Evolutionary conservation across 306 rosid genomes (phyloP), one percentile per base, ranked within the genome.

Genomic region (Begonia peltatifolia): DNA sequence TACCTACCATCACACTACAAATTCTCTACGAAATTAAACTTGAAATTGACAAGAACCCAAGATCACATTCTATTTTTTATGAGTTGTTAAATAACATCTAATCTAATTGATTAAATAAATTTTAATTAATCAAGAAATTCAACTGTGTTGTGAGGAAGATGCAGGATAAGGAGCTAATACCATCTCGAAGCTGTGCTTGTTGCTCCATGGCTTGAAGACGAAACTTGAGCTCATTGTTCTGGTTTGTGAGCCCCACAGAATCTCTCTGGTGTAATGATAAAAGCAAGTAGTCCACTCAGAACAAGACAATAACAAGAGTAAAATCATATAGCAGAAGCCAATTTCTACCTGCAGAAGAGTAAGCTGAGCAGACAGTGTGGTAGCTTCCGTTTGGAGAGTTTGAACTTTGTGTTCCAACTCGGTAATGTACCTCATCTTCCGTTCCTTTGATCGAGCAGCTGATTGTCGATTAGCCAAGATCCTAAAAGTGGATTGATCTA

Each of bases 131-230:
- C 52, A 47, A 10, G 54, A 63, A 53, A 41, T 35, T 10, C 17
- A 56, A 46, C 12, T 36, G 42, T 12, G 10, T 6, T 9, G 11
- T 11, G 18, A 36, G 38, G 25, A 43, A 11, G 14, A 13, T 49
- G 56, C 11, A 49, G 64, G 63, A 16, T 43, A 15, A 67, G 56
- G 41, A 20, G 46, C 17, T 51, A 8, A 23, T 89, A 89, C 97
- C 97, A 72, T 89, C 97, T 71, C 93, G 77, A 35, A 89, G 87
- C 68, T 82, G 93, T 13, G 95, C 97, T 70, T 85, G 97, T 49
- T 89, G 97, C 63, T 89, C 94, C 97, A 89, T 84, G 69, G 97
- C 84, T 68, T 89, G 97, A 67, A 89, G 95, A 61, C 95, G 97
- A 64, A 89, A 89, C 80, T 89, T 89, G 77, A 89, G 71, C 76